Conservation (phyloP, 202 grass and related monocot genomes). For the Digitaria exilis region DNA sequence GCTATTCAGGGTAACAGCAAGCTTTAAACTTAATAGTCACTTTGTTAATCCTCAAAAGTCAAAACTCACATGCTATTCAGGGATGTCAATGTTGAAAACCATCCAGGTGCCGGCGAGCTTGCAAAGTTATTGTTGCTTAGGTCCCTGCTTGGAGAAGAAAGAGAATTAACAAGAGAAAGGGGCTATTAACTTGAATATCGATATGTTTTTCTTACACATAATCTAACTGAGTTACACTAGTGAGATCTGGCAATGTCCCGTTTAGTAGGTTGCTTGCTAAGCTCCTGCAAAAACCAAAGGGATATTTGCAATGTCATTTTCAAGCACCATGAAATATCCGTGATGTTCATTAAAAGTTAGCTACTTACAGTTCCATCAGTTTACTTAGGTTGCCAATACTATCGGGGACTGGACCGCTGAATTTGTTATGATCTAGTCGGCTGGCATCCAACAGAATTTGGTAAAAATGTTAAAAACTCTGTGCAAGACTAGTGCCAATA, state of each 20-base stretch:
- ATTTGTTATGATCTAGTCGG: conserved; percentile 60
- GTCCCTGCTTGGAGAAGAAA: conserved; percentile 45
- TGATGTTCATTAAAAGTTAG: conserved; percentile 35
- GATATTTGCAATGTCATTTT: conserved; percentile 26
- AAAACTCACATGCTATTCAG: conserved; percentile 62
- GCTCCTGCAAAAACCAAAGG: conserved; percentile 49
- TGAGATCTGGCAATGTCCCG: conserved; percentile 51
- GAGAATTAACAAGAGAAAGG: conserved; percentile 6
- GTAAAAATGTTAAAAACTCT: background rate
- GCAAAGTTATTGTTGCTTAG: conserved; percentile 58
- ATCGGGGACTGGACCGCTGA: conserved; percentile 50
- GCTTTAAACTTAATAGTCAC: conserved; percentile 8
- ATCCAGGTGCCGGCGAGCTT: conserved; percentile 46
- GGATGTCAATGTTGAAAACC: conserved; percentile 50
- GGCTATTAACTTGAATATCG: conserved; percentile 18
- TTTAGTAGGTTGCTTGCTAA: conserved; percentile 54
- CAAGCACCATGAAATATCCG: conserved; percentile 16
- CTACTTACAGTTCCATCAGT: conserved; percentile 70
- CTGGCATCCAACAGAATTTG: conserved; percentile 39
- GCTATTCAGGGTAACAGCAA: too few relatives aligned
- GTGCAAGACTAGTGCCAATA: background rate
- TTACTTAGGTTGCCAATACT: conserved; percentile 50
- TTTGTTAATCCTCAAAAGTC: conserved; percentile 12
- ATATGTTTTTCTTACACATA: conserved; percentile 62
- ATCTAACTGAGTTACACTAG: conserved; percentile 34